phyloP scores from a whole-genome alignment of 139 green algal genomes.

The Auxenochlorella pyrenoidosa region DNA sequence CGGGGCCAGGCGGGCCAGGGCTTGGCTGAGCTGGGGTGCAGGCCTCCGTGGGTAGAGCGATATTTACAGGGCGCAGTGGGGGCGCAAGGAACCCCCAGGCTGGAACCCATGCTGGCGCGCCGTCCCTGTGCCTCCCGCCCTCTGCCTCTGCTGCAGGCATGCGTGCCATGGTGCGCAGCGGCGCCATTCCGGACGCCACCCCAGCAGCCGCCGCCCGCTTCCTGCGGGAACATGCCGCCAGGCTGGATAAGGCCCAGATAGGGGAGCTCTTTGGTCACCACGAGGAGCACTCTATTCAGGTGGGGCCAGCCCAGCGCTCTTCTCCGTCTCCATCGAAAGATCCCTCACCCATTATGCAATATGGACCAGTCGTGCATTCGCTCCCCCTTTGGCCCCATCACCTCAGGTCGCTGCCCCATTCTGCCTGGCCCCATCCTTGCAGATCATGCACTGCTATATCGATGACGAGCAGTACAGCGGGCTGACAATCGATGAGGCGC shows the following conservation, averaged over 20 bases:
- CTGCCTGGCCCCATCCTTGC: slow-evolving; percentile 4
- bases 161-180: slow-evolving; percentile 48
- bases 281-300: slow-evolving; percentile 55
- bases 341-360: too few relatives aligned
- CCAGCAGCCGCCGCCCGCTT: slow-evolving; percentile 69
- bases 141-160: slow-evolving; percentile 32
- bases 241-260: slow-evolving; percentile 69
- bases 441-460: slow-evolving; percentile 87
- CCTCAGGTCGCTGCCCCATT: too few relatives aligned
- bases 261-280: slow-evolving; percentile 89
- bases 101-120: neutral
- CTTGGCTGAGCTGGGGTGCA: too few relatives aligned
- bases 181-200: slow-evolving; percentile 21
- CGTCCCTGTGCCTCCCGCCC: too few relatives aligned
- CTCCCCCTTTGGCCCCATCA: too few relatives aligned
- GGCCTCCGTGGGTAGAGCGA: too few relatives aligned
- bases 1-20: too few relatives aligned
- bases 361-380: too few relatives aligned
- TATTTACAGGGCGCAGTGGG: too few relatives aligned
- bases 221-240: slow-evolving; percentile 61
- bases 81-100: too few relatives aligned
- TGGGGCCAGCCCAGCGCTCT: neutral
- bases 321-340: too few relatives aligned
- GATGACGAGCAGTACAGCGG: slow-evolving; percentile 61
- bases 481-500: slow-evolving; percentile 74